phyloP scores from a whole-genome alignment of 768 basidiomycete species.

The Suillus bovinus region DNA sequence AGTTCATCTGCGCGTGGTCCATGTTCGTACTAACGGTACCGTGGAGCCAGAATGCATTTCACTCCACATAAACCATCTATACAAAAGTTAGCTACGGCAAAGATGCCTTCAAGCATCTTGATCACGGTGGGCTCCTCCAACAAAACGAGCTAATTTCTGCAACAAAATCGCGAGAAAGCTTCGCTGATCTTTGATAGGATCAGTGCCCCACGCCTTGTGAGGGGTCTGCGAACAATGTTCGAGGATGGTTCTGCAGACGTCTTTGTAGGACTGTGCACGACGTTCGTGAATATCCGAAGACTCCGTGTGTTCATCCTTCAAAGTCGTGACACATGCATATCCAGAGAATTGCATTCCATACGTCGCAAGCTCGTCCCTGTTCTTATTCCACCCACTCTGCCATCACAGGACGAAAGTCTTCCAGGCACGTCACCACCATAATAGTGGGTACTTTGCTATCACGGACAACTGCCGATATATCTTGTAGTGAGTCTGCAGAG shows the following conservation, averaged over 20 bases:
- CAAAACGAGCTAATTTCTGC: background rate
- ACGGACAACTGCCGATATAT: too few relatives aligned
- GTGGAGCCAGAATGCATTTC: background rate
- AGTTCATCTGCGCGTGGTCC: too few relatives aligned
- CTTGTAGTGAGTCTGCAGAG: too few relatives aligned
- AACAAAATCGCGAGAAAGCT: background rate
- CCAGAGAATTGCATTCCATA: conserved; percentile 29
- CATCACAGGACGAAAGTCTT: conserved; percentile 19
- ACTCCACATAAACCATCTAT: background rate
- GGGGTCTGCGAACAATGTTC: background rate
- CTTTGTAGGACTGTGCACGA: conserved; percentile 1
- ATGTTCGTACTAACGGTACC: background rate
- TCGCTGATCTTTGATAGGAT: background rate
- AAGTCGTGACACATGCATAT: conserved; percentile 36
- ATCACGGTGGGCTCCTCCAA: background rate
- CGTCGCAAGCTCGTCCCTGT: conserved; percentile 23
- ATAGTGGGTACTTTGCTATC: too few relatives aligned
- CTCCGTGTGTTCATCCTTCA: background rate
- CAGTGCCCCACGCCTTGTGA: background rate
- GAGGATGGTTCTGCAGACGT: background rate
- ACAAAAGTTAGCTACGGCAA: background rate
- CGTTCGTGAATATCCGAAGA: background rate
- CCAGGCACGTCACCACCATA: conserved; percentile 19
- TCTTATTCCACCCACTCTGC: conserved; percentile 34
- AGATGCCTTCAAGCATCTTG: background rate